Base-by-base conservation (phyloP, 164 flowering plant genomes). In the Euptelea pleiosperma region DNA sequence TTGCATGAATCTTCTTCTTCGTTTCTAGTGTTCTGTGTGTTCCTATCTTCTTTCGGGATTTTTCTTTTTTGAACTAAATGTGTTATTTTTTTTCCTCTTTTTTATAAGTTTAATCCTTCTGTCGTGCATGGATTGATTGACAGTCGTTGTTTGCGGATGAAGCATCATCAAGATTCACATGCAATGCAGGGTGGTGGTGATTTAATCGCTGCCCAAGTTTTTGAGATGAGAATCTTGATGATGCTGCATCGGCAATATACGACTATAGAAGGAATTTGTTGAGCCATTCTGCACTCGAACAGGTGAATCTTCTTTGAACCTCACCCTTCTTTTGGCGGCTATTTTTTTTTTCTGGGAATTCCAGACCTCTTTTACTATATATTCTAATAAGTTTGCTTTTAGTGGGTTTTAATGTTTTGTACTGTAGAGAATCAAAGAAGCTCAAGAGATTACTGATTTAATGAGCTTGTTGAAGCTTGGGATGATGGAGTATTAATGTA, bases 141-240 rank as follows among this genome's bases (percentile, higher is more conserved):
- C 64, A 68, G 80, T 70, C 59, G 73, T 46, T 73, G 66, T 65
- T 76, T 70, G 72, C 80, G 30, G 80, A 60, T 68, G 77, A 53
- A 60, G 71, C 78, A 74, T 72, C 80, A 71, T 76, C 73, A 74
- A 73, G 78, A 69, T 79, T 72, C 76, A 78, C 79, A 73, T 62
- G 76, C 70, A 61, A 43, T 36, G 51, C 47, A 43, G 29, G 60
- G 53, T 5, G 43, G 45, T 28, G 21, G 51, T 50, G 9, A 12
- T 3, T 1, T 12, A 33, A 16, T 52, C 47, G 45, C 18, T 19
- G 31, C 14, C 53, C 1, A 19, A 7, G 16, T n/a, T 61, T 52
- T 57, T 53, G 24, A 36, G 9, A 18, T 80, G 88, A 71, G 88
- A 83, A 83, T 83, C 88, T 83, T 83, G 88, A 83, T 83, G 84